Base-by-base conservation (phyloP, 169 alveolate species). In the Plasmodium inui region DNA sequence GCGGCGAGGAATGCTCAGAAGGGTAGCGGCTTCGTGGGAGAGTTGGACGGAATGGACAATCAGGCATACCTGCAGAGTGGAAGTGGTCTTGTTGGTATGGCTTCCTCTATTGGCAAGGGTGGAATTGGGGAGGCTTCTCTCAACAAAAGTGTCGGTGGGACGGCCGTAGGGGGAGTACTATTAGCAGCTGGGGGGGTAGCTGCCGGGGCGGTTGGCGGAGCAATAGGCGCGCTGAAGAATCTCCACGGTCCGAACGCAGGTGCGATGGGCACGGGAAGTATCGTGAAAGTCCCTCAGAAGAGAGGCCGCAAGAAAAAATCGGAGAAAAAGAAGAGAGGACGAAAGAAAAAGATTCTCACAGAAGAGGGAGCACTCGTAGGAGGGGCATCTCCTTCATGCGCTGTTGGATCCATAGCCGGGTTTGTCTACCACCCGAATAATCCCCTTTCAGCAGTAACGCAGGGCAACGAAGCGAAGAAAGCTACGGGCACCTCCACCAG, bases 251-350 rank as follows among this genome's bases (percentile, higher is more conserved):
- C 71, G 1, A 22, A 12, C 1, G 78, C 55, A 22, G 39, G 53
- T 34, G 34, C 70, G 5, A 0, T 32, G 17, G 39, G 22, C 26
- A 4, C 79, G 5, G 79, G 19, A 19, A 53, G 26, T n/a, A 46
- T 71, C 4, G 83, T 67, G 44, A 91, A 82, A 32, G 50, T 82
- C 0, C 92, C 95, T 2, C 67, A 72, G 39, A 91, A 91, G 41
- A 80, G 95, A 50, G 95, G 95, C 17, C 73, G 95, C 19, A 91
- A 91, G 57, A 91, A 91, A 73, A 91, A 91, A 81, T 91, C 95
- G 0, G 95, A 91, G 57, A 91, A 91, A n/a, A 91, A 91, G 32
- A 91, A 91, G 28, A 81, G 95, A 70, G 95, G 95, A 19, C 53
- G 95, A 7, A 91, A 91, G 61, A 91, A 82, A 37, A 91, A 91